A percentile compares a stretch with the other conserved stretches of the same genome.
These are phyloP conservation scores for Phlegmacium glaucopus DNA, from an alignment of 768 basidiomycete species.

Conservation along the genomic window DNA sequence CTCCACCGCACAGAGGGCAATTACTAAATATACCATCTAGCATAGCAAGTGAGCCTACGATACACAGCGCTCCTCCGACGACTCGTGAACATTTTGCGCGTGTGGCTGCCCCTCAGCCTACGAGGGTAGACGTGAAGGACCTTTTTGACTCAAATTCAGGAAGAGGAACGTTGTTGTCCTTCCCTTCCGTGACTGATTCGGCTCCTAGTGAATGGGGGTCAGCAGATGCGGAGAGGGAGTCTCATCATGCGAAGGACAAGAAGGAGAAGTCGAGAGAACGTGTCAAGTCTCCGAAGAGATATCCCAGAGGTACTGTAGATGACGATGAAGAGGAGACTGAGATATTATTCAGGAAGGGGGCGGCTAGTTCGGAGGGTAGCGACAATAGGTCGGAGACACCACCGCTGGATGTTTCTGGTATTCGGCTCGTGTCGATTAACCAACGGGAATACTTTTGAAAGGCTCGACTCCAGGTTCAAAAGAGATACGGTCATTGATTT, in stretches of 20 bases:
- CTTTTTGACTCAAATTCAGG: constrained; percentile 28
- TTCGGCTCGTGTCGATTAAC: constrained; percentile 16
- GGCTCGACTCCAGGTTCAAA: too few species aligned
- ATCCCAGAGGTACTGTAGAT: constrained; percentile 44
- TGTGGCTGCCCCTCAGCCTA: constrained; percentile 10
- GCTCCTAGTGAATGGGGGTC: constrained; percentile 40
- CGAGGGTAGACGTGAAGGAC: constrained; percentile 34
- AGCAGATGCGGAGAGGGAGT: constrained; percentile 23
- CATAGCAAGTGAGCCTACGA: constrained; percentile 28
- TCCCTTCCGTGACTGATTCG: constrained; percentile 53
- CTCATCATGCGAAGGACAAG: constrained; percentile 8
- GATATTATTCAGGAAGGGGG: constrained; percentile 40
- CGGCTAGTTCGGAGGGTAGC: constrained; percentile 10
- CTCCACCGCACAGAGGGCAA: constrained; percentile 15
- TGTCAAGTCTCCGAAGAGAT: constrained; percentile 38
- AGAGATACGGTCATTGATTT: background rate
- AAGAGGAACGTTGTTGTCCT: constrained; percentile 39
- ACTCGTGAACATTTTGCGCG: constrained; percentile 30
- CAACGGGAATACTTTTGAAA: background rate
- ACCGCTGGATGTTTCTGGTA: constrained; percentile 13
- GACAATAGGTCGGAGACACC: background rate
- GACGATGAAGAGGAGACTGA: constrained; percentile 63
- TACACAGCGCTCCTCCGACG: constrained; percentile 46
- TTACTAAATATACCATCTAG: constrained; percentile 29
- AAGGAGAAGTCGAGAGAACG: constrained; percentile 22